Conservation (phyloP, 148 eudicot species). For the Silene latifolia region DNA sequence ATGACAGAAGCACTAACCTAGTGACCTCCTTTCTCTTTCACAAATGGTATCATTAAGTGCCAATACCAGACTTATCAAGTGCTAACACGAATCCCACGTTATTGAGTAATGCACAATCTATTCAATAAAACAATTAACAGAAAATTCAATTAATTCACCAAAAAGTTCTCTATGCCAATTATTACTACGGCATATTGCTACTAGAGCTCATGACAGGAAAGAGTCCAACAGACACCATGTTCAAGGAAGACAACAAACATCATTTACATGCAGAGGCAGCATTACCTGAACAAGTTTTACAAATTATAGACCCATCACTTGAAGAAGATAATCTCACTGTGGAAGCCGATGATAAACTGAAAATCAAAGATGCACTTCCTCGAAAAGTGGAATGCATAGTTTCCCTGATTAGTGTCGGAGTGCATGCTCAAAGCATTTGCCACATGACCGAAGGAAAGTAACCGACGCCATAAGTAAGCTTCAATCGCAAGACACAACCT, state of each 20-base stretch:
- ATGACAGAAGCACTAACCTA: no score
- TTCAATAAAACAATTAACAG: no score
- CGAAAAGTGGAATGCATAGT: constrained; percentile 1
- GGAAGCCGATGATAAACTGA: not conserved
- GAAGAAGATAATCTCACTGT: not conserved
- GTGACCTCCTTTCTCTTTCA: no score
- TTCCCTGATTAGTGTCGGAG: constrained; percentile 6
- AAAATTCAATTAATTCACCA: no score
- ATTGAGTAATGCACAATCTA: no score
- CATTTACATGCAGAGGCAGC: constrained; percentile 7
- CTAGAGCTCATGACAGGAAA: constrained; percentile 19
- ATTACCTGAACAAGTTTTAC: constrained; percentile 15
- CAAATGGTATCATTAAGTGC: no score
- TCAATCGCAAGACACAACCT: no score
- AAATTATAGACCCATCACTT: no score
- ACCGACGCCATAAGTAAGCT: no score
- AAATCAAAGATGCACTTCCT: not conserved
- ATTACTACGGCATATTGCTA: no score
- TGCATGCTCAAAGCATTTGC: constrained; percentile 14
- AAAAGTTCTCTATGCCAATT: not conserved
- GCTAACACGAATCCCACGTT: no score
- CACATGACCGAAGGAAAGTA: constrained; percentile 11
- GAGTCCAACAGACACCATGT: not conserved
- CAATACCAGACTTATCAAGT: no score
- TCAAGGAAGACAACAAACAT: constrained; percentile 1